Evolutionary conservation across 352 stramenopile genomes (phyloP).

Genomic region (Phytopythium vexans): DNA sequence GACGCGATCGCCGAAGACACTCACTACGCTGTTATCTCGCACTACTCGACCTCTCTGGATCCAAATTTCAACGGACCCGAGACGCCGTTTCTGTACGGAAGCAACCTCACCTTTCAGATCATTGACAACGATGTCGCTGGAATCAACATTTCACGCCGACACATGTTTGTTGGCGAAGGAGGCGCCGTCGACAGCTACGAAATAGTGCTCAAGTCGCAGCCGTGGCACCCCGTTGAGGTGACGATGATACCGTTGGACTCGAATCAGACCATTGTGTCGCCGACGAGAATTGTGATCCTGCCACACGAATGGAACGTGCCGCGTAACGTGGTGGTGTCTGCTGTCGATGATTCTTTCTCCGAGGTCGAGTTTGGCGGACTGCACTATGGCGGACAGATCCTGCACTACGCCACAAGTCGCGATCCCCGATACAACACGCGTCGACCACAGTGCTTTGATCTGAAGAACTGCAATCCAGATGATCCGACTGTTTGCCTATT

Average conservation of each 20-base stretch:
- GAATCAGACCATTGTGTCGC: constrained; percentile 34
- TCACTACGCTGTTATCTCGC: constrained; percentile 58
- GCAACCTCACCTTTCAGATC: constrained; percentile 61
- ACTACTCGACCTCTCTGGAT: constrained; percentile 39
- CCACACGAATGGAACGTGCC: constrained; percentile 45
- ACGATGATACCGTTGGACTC: constrained; percentile 36
- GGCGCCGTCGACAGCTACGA: constrained; percentile 52
- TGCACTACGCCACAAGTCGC: constrained; percentile 53
- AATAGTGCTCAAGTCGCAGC: constrained; percentile 47
- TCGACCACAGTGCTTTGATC: constrained; percentile 56
- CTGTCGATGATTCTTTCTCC: constrained; percentile 53
- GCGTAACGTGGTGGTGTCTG: constrained; percentile 38
- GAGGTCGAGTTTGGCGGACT: constrained; percentile 64
- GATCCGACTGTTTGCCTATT: constrained; percentile 25
- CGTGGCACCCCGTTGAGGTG: constrained; percentile 57
- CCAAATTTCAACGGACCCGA: constrained; percentile 46
- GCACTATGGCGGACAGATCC: constrained; percentile 44
- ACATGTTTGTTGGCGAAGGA: constrained; percentile 62
- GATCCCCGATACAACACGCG: constrained; percentile 66
- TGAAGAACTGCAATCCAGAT: constrained; percentile 42
- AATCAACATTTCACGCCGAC: constrained; percentile 44
- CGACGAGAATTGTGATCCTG: constrained; percentile 32
- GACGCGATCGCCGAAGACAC: constrained; percentile 53
- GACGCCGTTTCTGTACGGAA: constrained; percentile 61
- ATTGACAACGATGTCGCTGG: constrained; percentile 63